Base-by-base conservation (phyloP, 2,329 filamentous ascomycete species). In the Fusarium beomiforme region DNA sequence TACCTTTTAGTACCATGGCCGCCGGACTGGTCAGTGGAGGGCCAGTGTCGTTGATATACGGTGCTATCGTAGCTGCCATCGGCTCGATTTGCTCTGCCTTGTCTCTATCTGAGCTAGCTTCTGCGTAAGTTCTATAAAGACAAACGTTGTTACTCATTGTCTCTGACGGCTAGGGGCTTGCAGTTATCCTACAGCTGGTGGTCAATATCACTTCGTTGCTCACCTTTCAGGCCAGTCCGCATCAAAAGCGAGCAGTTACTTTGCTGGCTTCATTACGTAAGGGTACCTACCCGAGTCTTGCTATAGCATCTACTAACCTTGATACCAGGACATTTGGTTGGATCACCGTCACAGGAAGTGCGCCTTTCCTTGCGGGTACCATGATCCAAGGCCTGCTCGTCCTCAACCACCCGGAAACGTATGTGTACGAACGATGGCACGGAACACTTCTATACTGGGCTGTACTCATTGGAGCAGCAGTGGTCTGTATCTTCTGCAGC, bases 71-170 rank as follows among this genome's bases (percentile, higher is more conserved):
- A 3, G 67, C 60, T 10, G 53, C 63, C 12, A 12, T 60, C 12
- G 70, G 70, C 1, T 65, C 64, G 0, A 14, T 66, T 19, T 71
- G 67, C 6, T 42, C 62, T 13, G 59, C 70, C n/a, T 56, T 72
- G 54, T 71, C 70, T 21, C 70, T 72, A 1, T 60, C 67, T 1
- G 70, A 72, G 23, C 31, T 70, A n/a, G 70, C 70, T 16, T 72
- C 70, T 6, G 31, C 11, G 43, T 19, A 19, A n/a, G 6, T 26
- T 5, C 6, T 8, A 17, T 21, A 13, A 11, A 24, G 8, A n/a
- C 19, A 14, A 13, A 13, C 14, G 12, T 14, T 34, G 29, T 7
- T 8, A 36, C 4, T 44, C 17, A 60, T 29, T 3, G 10, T 3
- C 24, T 5, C 14, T 51, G 31, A 7, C 21, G 8, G 10, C 14